Percentiles rank a stretch among this genome's conserved stretches.
phyloP scores from a whole-genome alignment of 2,329 filamentous ascomycete species.

The Pestalotiopsis sp. region DNA sequence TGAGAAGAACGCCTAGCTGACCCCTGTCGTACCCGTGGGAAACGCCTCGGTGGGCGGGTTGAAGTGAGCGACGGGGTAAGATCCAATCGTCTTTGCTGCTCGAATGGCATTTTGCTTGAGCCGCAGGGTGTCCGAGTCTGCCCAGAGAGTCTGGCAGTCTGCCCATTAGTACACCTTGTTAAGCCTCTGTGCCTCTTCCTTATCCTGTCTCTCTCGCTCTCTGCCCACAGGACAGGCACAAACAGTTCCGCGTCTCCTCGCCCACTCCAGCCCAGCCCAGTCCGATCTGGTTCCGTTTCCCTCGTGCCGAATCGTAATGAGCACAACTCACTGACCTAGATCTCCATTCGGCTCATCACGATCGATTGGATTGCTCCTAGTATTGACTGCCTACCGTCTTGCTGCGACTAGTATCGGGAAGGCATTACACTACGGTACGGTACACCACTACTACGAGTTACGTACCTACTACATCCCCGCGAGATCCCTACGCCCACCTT shows the following conservation, averaged over 20 bases:
- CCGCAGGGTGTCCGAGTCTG: conserved; percentile 10
- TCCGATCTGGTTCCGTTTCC: too few relatives aligned
- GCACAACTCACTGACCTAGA: neutral
- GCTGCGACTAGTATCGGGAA: too few relatives aligned
- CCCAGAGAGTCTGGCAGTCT: conserved; percentile 10
- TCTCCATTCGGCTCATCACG: neutral
- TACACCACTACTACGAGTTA: too few relatives aligned
- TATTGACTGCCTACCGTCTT: too few relatives aligned
- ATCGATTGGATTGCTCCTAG: neutral
- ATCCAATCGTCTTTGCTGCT: conserved; percentile 4
- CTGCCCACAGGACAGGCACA: conserved; percentile 4
- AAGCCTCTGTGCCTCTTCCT: conserved; percentile 7
- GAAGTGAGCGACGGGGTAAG: neutral
- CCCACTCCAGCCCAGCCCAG: neutral
- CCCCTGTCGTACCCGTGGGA: conserved; percentile 1
- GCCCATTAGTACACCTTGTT: conserved; percentile 13
- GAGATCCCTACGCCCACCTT: neutral
- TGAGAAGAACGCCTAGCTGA: conserved; percentile 23
- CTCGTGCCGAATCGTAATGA: neutral
- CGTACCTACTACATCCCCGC: too few relatives aligned
- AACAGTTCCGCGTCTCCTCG: too few relatives aligned
- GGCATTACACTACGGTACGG: too few relatives aligned
- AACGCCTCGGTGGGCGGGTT: conserved; percentile 22
- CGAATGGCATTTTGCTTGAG: conserved; percentile 12
- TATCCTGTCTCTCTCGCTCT: neutral